Conservation (phyloP, 2,329 filamentous ascomycete species). For the Aspergillus pseudoterreus region DNA sequence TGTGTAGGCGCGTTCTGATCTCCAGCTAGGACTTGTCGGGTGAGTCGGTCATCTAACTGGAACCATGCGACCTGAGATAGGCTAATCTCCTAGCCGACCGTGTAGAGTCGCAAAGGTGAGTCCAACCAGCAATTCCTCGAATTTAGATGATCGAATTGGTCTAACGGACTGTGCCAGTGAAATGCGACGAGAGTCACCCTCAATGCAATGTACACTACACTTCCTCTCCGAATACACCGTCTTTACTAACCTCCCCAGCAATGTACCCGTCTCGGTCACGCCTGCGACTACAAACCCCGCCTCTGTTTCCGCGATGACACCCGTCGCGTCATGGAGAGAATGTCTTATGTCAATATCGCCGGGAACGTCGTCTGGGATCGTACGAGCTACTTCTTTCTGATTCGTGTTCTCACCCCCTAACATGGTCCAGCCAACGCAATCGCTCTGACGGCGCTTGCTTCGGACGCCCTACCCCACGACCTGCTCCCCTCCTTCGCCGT, state of each 20-base stretch:
- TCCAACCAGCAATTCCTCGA: not conserved
- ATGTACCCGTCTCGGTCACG: constrained; percentile 54
- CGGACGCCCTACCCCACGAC: constrained; percentile 37
- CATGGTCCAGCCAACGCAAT: constrained; percentile 12
- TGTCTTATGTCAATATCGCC: constrained; percentile 49
- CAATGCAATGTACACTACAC: constrained; percentile 47
- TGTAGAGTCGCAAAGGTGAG: constrained; percentile 41
- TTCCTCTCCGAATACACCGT: too few relatives aligned
- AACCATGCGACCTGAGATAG: not conserved
- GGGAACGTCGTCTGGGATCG: constrained; percentile 56
- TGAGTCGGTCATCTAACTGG: constrained; percentile 23
- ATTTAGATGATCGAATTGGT: not conserved
- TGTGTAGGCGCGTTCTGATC: constrained; percentile 10
- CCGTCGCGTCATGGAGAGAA: constrained; percentile 49
- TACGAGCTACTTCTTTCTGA: constrained; percentile 32
- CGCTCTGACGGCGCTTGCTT: constrained; percentile 1
- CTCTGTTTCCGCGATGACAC: constrained; percentile 55
- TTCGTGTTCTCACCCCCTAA: constrained; percentile 1
- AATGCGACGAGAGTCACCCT: constrained; percentile 56
- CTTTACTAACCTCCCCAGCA: constrained; percentile 33
- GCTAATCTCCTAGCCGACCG: constrained; percentile 5
- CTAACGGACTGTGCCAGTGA: constrained; percentile 35
- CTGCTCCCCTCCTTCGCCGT: constrained; percentile 52
- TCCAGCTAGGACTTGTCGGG: constrained; percentile 39
- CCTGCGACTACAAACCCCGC: constrained; percentile 56